phyloP scores from a whole-genome alignment of 768 basidiomycete genomes.

The Lactarius tabidus region DNA sequence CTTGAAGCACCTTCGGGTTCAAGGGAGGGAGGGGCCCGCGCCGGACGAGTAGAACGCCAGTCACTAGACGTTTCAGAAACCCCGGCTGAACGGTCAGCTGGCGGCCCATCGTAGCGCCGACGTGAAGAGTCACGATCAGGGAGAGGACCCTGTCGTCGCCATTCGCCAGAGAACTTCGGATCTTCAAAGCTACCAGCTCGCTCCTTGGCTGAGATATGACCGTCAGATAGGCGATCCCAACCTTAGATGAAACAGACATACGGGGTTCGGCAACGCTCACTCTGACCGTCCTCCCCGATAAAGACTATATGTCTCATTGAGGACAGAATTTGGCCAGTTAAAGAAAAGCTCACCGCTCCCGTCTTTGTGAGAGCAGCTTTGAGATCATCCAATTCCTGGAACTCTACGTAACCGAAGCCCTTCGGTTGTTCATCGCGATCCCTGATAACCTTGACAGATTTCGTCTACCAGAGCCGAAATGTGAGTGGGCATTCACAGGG shows the following conservation, averaged over 20 bases:
- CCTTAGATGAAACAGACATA: constrained; percentile 41
- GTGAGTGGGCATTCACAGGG: neutral
- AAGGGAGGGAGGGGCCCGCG: constrained; percentile 32
- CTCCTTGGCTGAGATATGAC: constrained; percentile 63
- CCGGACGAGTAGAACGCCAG: constrained; percentile 62
- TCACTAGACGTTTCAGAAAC: constrained; percentile 60
- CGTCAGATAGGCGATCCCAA: neutral
- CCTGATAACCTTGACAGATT: constrained; percentile 87
- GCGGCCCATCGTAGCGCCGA: constrained; percentile 59
- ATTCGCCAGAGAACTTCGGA: constrained; percentile 76
- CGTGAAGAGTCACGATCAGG: constrained; percentile 68
- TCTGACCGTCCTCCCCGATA: constrained; percentile 78
- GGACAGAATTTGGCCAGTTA: neutral
- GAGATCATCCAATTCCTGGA: constrained; percentile 77
- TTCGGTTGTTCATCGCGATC: constrained; percentile 94
- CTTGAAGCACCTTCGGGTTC: constrained; percentile 46
- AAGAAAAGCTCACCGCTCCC: constrained; percentile 52
- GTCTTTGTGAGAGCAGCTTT: constrained; percentile 76
- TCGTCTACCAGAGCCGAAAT: constrained; percentile 45
- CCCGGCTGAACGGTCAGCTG: constrained; percentile 40
- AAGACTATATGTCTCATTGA: constrained; percentile 38
- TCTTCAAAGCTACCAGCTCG: constrained; percentile 54
- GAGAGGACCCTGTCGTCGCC: constrained; percentile 86
- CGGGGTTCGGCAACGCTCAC: constrained; percentile 96
- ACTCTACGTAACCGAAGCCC: constrained; percentile 98